Base-by-base conservation (phyloP, 2,329 filamentous ascomycete species). In the Diaporthe amygdali region DNA sequence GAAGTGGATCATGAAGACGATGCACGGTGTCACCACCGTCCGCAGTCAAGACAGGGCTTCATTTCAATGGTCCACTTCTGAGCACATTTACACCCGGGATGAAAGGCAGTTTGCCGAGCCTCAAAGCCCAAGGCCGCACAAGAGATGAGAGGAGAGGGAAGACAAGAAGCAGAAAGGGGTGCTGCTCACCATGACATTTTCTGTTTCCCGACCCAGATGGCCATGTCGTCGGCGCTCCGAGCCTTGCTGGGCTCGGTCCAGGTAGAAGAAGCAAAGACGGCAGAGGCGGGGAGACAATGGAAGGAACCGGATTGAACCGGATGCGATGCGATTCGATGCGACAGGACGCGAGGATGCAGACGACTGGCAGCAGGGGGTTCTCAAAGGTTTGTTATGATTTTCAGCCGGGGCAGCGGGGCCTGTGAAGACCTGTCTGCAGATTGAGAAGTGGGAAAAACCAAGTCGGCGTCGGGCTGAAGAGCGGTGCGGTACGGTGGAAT, bases 191-290 rank as follows among this genome's bases (percentile, higher is more conserved):
- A 73, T 52, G 71, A 73, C 71, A 73, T 73, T 47, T 73, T 73
- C 56, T 73, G 71, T 46, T 73, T 73, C 54, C 71, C 71, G 44
- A 73, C 71, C 71, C 71, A 73, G 63, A 73, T 73, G 20, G 71
- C 71, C 71, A 73, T 73, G 41, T 59, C 52, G 63, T 37, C 51
- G 56, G 17, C 41, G 41, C 34, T 70, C 32, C 51, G 52, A 66
- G 71, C 66, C 66, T 66, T 25, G 34, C 56, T 34, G 59, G 54
- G 70, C 70, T 67, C 67, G 71, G 70, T 69, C 55, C 32, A 68
- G 56, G 32, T 49, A 37, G 47, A 37, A 55, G 34, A 17, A 15
- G 17, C 5, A 25, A 25, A 27, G 37, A 30, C 30, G 17, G 27
- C 12, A n/a, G 20, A 30, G 37, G 10, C 25, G n/a, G 17, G 6